Evolutionary conservation across 2,329 filamentous ascomycete genomes (phyloP).

Genomic region (Xylaria arbuscula): DNA sequence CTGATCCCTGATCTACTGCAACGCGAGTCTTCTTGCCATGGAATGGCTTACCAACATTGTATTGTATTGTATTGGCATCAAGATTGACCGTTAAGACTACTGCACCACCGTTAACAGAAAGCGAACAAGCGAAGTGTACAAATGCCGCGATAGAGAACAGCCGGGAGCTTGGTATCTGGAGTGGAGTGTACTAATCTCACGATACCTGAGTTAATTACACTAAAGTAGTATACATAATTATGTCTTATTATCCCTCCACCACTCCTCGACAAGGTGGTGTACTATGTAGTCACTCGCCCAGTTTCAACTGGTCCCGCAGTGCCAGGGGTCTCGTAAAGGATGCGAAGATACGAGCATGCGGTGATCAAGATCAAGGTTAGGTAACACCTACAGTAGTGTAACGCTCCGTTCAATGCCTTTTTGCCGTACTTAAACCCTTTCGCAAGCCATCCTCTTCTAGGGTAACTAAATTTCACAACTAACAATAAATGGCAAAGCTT

Average conservation of each 20-base stretch:
- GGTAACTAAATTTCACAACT: not conserved
- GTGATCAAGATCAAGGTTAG: not conserved
- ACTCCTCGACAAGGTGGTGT: conserved; percentile 18
- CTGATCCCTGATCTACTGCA: not conserved
- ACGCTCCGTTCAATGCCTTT: not conserved
- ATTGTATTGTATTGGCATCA: not conserved
- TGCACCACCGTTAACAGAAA: conserved; percentile 11
- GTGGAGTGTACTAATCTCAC: conserved; percentile 19
- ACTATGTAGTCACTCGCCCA: conserved; percentile 17
- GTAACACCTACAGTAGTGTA: conserved; percentile 1
- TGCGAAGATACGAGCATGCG: conserved; percentile 1
- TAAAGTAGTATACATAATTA: conserved; percentile 8
- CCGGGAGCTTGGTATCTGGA: conserved; percentile 16
- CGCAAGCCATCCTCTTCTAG: not conserved
- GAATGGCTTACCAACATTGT: not conserved
- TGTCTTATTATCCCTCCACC: conserved; percentile 4
- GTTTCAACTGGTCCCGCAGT: conserved; percentile 13
- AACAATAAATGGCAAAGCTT: conserved; percentile 8
- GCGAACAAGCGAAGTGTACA: conserved; percentile 13
- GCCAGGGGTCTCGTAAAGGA: conserved; percentile 8
- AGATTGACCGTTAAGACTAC: conserved; percentile 2
- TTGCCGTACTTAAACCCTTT: not conserved
- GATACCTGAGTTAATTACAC: conserved; percentile 12
- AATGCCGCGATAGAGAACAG: conserved; percentile 7
- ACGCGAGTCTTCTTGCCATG: not conserved